phyloP scores from a whole-genome alignment of 352 stramenopile genomes.

The Globisporangium spinosum region DNA sequence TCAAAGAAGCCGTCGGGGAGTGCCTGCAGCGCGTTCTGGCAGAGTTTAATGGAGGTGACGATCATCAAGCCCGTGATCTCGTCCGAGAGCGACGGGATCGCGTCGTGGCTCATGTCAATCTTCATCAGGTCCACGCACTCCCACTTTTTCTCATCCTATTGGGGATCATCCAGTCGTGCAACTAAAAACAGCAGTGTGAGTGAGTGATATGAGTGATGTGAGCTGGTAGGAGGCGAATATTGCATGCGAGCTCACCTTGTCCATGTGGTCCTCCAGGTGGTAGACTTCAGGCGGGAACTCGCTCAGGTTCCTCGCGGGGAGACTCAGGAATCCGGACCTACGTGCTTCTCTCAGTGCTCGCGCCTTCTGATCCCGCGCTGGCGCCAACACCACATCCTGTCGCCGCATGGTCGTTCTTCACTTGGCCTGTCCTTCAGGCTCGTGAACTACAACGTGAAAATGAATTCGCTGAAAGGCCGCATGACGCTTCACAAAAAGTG shows the following conservation, averaged over 20 bases:
- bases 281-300: constrained; percentile 70
- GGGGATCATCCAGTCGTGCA: background rate
- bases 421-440: background rate
- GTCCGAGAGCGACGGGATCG: constrained; percentile 47
- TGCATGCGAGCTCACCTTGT: constrained; percentile 34
- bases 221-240: background rate
- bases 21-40: constrained; percentile 54
- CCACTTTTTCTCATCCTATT: constrained; percentile 79
- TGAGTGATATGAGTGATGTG: background rate
- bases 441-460: background rate
- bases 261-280: constrained; percentile 73
- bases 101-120: constrained; percentile 80
- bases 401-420: constrained; percentile 17
- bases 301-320: constrained; percentile 51
- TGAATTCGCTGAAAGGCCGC: background rate
- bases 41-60: constrained; percentile 62
- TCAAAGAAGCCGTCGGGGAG: constrained; percentile 68
- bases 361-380: constrained; percentile 46
- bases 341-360: constrained; percentile 63
- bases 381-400: constrained; percentile 54
- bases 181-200: background rate
- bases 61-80: constrained; percentile 51
- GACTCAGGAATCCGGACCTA: constrained; percentile 52
- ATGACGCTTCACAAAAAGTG: background rate
- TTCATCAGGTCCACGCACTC: constrained; percentile 81